Conservation (phyloP, 768 basidiomycete species). For the Leccinum arenicola region DNA sequence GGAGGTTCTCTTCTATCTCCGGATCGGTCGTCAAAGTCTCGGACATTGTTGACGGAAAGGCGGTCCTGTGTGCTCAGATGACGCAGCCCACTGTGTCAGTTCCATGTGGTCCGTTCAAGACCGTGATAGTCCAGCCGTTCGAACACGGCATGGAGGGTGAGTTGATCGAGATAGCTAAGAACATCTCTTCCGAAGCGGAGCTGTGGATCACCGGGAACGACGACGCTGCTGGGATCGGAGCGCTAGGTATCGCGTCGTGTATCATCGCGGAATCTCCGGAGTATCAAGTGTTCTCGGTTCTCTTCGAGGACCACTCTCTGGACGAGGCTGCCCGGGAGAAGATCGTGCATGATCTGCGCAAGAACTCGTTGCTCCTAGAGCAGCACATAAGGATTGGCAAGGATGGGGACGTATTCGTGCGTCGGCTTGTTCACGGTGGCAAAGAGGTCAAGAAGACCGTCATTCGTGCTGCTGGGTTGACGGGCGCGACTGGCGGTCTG, state of each 20-base stretch:
- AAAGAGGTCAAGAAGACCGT: slow-evolving; percentile 16
- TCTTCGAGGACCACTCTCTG: slow-evolving; percentile 30
- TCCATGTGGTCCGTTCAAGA: slow-evolving; percentile 22
- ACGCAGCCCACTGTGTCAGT: slow-evolving; percentile 11
- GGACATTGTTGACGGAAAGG: neutral
- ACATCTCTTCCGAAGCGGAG: slow-evolving; percentile 25
- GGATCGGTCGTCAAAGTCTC: neutral
- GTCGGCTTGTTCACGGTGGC: slow-evolving; percentile 29
- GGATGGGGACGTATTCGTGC: slow-evolving; percentile 27
- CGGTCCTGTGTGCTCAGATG: slow-evolving; percentile 3
- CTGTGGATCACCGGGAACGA: slow-evolving; percentile 31
- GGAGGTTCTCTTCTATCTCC: neutral
- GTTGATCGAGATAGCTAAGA: slow-evolving; percentile 25
- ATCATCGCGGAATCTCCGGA: slow-evolving; percentile 30
- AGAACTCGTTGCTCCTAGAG: slow-evolving; percentile 26
- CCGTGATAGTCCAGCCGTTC: slow-evolving; percentile 26
- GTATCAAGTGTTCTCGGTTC: slow-evolving; percentile 26
- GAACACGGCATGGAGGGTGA: slow-evolving; percentile 26
- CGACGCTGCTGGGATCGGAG: slow-evolving; percentile 30
- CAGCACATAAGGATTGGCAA: slow-evolving; percentile 29
- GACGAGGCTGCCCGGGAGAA: slow-evolving; percentile 22
- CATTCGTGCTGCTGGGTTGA: slow-evolving; percentile 16
- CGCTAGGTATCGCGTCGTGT: slow-evolving; percentile 29
- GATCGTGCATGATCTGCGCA: slow-evolving; percentile 24
- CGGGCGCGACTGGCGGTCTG: slow-evolving; percentile 8